These are phyloP conservation scores for Schwanniomyces occidentalis DNA, from an alignment of 805 yeast genomes.

Conservation along the genomic window DNA sequence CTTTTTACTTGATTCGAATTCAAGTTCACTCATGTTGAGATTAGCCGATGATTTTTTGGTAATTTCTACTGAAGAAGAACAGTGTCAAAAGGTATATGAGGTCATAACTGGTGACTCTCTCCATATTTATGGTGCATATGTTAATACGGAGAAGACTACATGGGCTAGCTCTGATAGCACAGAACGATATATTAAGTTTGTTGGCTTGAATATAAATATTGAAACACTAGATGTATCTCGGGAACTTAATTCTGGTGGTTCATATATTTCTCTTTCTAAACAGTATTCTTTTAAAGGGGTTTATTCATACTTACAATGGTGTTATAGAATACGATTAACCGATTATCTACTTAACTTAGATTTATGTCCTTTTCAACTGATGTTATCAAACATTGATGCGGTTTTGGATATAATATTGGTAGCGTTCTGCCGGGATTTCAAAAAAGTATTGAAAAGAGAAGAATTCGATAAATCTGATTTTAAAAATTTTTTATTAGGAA, in stretches of 20 bases:
- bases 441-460: slow-evolving; percentile 6
- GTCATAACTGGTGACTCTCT: slow-evolving; percentile 20
- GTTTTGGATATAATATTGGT: slow-evolving; percentile 11
- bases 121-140: slow-evolving; percentile 33
- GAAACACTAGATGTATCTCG: slow-evolving; percentile 19
- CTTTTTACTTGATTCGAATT: slow-evolving; percentile 13
- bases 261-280: slow-evolving; percentile 10
- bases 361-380: slow-evolving; percentile 10
- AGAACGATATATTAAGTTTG: slow-evolving; percentile 17
- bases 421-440: slow-evolving; percentile 8
- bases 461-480: slow-evolving; percentile 9
- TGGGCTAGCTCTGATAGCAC: slow-evolving; percentile 12
- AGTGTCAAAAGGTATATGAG: slow-evolving; percentile 17
- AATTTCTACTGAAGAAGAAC: slow-evolving; percentile 46
- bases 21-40: slow-evolving; percentile 49
- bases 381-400: slow-evolving; percentile 14
- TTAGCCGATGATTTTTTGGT: slow-evolving; percentile 85
- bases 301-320: slow-evolving; percentile 22
- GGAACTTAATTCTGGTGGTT: slow-evolving; percentile 7
- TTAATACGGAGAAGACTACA: slow-evolving; percentile 31
- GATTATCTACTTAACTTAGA: slow-evolving; percentile 18
- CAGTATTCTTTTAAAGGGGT: slow-evolving; percentile 18
- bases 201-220: slow-evolving; percentile 30
- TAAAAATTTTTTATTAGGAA: slow-evolving; percentile 13
- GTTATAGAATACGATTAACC: slow-evolving; percentile 19